A percentile compares a stretch with the other conserved stretches of the same genome.
phyloP scores from a whole-genome alignment of 495 filamentous ascomycete genomes.

The Immersiella caudata region DNA sequence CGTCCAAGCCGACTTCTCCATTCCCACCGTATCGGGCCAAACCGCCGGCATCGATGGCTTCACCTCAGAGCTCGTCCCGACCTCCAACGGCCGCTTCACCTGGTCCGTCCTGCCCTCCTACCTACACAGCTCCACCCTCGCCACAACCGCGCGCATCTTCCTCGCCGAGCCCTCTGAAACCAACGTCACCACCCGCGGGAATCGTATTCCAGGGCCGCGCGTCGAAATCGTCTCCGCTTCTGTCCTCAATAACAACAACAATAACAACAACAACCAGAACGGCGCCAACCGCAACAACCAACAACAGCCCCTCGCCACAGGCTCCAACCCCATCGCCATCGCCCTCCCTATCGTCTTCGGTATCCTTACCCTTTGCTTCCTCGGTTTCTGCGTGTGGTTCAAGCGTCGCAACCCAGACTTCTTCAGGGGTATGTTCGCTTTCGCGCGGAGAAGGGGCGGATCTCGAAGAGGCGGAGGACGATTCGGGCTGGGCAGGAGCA shows the following conservation, averaged over 20 bases:
- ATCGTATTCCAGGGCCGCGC: constrained; percentile 22
- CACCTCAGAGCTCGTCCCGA: constrained; percentile 23
- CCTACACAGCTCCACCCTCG: constrained; percentile 13
- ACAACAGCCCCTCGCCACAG: neutral
- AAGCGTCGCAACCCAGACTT: constrained; percentile 20
- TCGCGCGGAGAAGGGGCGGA: neutral
- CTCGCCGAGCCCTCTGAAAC: constrained; percentile 25
- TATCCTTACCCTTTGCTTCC: constrained; percentile 19
- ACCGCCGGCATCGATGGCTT: constrained; percentile 21
- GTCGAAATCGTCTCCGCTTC: constrained; percentile 17
- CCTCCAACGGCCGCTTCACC: constrained; percentile 24
- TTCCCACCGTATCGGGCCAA: neutral
- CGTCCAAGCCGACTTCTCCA: constrained; percentile 29
- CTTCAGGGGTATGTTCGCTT: neutral
- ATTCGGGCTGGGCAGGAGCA: constrained; percentile 11
- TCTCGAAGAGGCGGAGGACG: neutral
- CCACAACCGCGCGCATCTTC: constrained; percentile 19
- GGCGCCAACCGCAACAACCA: constrained; percentile 7
- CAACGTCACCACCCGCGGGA: constrained; percentile 24
- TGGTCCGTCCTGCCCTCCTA: constrained; percentile 25
- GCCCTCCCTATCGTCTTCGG: constrained; percentile 26
- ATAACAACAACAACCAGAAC: constrained; percentile 6
- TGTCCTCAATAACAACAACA: neutral
- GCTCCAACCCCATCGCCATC: constrained; percentile 28
- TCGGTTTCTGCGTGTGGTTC: constrained; percentile 19